These are phyloP conservation scores for Medicago arabica DNA, from an alignment of 306 rosid genomes.

Conservation along the genomic window DNA sequence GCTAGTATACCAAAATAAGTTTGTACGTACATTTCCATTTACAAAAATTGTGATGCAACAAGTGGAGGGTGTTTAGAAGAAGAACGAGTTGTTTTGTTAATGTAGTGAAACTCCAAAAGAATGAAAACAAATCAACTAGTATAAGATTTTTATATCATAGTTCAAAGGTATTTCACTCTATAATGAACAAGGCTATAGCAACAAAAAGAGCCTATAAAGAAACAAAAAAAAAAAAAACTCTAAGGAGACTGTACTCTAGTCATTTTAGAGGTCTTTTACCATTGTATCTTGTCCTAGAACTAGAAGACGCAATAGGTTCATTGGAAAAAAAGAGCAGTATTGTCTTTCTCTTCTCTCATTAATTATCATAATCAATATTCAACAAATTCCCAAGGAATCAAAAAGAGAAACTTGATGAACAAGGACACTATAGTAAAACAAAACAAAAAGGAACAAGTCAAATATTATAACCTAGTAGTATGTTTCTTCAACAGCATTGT, in stretches of 20 bases:
- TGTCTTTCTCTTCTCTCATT: background rate
- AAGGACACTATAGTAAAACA: constrained; percentile 1
- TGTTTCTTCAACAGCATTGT: constrained; percentile 48
- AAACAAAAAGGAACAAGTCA: background rate
- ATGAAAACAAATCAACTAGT: too few relatives aligned
- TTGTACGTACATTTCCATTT: background rate
- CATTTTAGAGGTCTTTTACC: background rate
- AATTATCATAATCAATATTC: background rate
- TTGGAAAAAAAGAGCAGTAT: background rate
- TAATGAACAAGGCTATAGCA: too few relatives aligned
- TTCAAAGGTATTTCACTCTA: too few relatives aligned
- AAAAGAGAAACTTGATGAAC: background rate
- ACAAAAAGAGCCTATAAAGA: too few relatives aligned
- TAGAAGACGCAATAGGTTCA: background rate
- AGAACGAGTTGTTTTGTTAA: too few relatives aligned
- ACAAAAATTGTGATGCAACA: background rate
- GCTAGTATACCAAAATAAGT: background rate
- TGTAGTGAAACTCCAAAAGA: too few relatives aligned
- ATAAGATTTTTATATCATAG: too few relatives aligned
- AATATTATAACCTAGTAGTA: constrained; percentile 5
- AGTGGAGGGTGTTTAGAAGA: background rate
- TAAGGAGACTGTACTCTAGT: background rate
- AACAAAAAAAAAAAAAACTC: too few relatives aligned
- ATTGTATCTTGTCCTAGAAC: background rate
- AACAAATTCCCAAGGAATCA: background rate